These are phyloP conservation scores for Cercis canadensis DNA, from an alignment of 306 rosid species.

Conservation along the genomic window DNA sequence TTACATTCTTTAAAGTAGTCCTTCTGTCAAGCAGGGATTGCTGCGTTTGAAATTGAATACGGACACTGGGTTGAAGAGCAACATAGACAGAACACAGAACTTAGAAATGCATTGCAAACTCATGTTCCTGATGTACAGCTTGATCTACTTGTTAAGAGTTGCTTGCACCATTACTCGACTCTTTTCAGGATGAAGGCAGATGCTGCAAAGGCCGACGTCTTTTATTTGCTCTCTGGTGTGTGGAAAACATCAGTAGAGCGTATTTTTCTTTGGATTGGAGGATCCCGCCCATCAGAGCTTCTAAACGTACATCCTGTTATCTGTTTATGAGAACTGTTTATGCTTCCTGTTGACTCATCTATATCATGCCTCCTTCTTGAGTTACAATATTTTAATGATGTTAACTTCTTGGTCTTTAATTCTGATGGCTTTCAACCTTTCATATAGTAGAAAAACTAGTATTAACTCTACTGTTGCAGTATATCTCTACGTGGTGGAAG, in stretches of 20 bases:
- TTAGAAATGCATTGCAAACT: slow-evolving; percentile 74
- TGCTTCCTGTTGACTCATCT: not conserved
- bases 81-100: slow-evolving; percentile 62
- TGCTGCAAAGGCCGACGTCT: slow-evolving; percentile 81
- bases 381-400: not conserved
- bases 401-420: not conserved
- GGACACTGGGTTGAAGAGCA: slow-evolving; percentile 88
- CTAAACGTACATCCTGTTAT: slow-evolving; percentile 57
- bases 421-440: not conserved
- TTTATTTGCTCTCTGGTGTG: slow-evolving; percentile 77
- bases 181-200: slow-evolving; percentile 79
- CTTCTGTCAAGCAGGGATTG: slow-evolving; percentile 57
- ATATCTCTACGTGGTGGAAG: too few species aligned
- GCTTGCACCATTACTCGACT: slow-evolving; percentile 68
- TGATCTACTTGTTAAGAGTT: slow-evolving; percentile 58
- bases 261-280: slow-evolving; percentile 93
- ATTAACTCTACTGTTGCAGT: too few species aligned
- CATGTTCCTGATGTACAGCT: slow-evolving; percentile 66
- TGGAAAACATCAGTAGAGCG: slow-evolving; percentile 91
- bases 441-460: not conserved
- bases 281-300: slow-evolving; percentile 97
- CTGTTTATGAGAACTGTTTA: slow-evolving; percentile 30
- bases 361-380: not conserved
- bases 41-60: slow-evolving; percentile 80
- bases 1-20: slow-evolving; percentile 20